Evolutionary conservation across 164 flowering plant genomes (phyloP).

Genomic region (Cinnamomum chago): DNA sequence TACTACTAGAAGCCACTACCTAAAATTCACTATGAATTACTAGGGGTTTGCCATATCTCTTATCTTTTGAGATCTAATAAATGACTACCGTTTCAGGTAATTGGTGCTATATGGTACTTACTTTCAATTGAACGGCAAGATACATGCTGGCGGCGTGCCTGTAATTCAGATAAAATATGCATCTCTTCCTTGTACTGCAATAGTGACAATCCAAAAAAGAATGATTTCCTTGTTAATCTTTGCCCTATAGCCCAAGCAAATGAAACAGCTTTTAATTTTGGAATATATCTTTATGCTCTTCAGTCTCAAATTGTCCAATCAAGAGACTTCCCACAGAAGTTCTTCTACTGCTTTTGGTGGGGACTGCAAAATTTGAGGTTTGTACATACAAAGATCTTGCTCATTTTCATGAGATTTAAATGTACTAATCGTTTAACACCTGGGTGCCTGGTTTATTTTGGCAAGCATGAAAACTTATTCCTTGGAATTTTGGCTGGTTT

Average conservation of each 20-base stretch:
- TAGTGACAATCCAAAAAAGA: background rate
- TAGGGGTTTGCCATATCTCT: background rate
- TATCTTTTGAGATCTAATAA: slow-evolving; percentile 6
- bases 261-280: slow-evolving; percentile 56
- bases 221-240: slow-evolving; percentile 21
- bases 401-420: background rate
- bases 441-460: background rate
- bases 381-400: slow-evolving; percentile 10
- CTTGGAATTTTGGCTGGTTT: too few species aligned
- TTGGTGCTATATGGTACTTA: slow-evolving; percentile 94
- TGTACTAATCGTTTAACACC: background rate
- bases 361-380: slow-evolving; percentile 91
- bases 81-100: slow-evolving; percentile 36
- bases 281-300: slow-evolving; percentile 79
- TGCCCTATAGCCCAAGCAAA: slow-evolving; percentile 46
- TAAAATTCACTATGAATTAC: too few species aligned
- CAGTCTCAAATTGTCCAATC: slow-evolving; percentile 67
- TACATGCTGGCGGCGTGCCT: slow-evolving; percentile 78
- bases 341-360: slow-evolving; percentile 99
- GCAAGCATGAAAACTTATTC: background rate
- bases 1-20: too few species aligned
- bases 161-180: slow-evolving; percentile 24
- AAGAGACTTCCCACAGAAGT: slow-evolving; percentile 72
- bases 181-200: slow-evolving; percentile 44
- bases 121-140: slow-evolving; percentile 78